Evolutionary conservation across 495 filamentous ascomycete genomes (phyloP), one percentile per base, ranked within the genome.

Genomic region (Annulohypoxylon moriforme): DNA sequence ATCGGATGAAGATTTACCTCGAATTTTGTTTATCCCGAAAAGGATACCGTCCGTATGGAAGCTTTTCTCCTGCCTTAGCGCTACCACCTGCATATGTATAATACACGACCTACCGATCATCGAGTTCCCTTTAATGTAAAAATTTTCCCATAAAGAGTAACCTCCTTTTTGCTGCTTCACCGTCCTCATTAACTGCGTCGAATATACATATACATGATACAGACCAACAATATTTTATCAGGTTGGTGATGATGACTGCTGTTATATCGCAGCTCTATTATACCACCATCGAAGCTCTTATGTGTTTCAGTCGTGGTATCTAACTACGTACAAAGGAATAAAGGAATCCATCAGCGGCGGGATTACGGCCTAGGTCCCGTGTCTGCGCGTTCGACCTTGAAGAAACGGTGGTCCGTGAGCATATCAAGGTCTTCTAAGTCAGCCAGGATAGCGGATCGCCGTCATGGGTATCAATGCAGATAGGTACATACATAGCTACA

Each of bases 11-110:
- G 59, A 68, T 72, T 58, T 58, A 47, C 56, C 29, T 60, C n/a
- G 38, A 52, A 22, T 31, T 52, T 22, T 60, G 57, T 56, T 60
- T 68, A 52, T 46, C 64, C 64, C 16, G 38, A 72, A 72, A 20
- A 47, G 53, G 64, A 72, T 55, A 72, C 70, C 70, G 70, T 73
- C 70, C 55, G 65, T 64, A 68, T 73, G 70, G 70, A 65, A 73
- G 55, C 56, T 58, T 61, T 73, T 63, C 70, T 73, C 70, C 70
- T 73, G 70, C 70, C 65, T 69, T 73, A 73, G 70, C 70, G 70
- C 66, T 73, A 14, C 65, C 64, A 72, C 69, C 59, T 72, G 64
- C 69, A 67, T 72, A 67, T 60, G 34, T 67, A 49, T 42, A 44
- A n/a, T 58, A 44, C 27, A 49, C 52, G 18, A 60, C 42, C 24